phyloP scores from a whole-genome alignment of 768 basidiomycete species.

The Naganishia vishniacii region DNA sequence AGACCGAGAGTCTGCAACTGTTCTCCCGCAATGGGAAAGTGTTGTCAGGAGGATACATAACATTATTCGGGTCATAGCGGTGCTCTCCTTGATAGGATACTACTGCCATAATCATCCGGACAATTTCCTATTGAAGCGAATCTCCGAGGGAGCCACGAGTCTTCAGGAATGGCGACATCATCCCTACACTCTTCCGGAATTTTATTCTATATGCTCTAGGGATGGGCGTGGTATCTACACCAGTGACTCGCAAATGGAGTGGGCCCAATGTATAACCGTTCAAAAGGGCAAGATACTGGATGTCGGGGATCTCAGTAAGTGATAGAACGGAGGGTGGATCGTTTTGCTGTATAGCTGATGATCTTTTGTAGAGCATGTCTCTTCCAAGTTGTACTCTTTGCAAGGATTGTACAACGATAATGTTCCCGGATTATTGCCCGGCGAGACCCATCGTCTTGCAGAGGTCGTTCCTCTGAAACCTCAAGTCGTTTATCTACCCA shows the following conservation, averaged over 20 bases:
- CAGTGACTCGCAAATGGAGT: conserved; percentile 4
- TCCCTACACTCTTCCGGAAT: background rate
- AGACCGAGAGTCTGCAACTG: background rate
- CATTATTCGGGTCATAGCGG: background rate
- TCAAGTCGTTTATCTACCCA: conserved; percentile 18
- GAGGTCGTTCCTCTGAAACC: background rate
- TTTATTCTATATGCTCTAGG: conserved; percentile 23
- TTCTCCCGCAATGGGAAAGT: background rate
- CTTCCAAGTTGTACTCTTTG: background rate
- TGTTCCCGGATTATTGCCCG: background rate
- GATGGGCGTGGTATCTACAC: conserved; percentile 22
- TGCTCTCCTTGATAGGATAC: background rate
- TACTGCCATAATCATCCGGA: background rate
- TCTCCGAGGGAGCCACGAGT: background rate
- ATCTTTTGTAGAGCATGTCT: background rate
- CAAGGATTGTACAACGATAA: background rate
- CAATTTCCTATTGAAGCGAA: background rate
- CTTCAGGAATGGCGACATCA: conserved; percentile 13
- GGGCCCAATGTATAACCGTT: conserved; percentile 20
- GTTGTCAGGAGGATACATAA: background rate
- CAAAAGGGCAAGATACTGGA: conserved; percentile 16
- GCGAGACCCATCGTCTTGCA: background rate
- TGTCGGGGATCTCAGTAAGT: conserved; percentile 26
- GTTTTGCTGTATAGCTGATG: background rate
- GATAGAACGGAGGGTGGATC: no score